Evolutionary conservation across 2,329 filamentous ascomycete genomes (phyloP).

Genomic region (Hymenoscyphus scutula): DNA sequence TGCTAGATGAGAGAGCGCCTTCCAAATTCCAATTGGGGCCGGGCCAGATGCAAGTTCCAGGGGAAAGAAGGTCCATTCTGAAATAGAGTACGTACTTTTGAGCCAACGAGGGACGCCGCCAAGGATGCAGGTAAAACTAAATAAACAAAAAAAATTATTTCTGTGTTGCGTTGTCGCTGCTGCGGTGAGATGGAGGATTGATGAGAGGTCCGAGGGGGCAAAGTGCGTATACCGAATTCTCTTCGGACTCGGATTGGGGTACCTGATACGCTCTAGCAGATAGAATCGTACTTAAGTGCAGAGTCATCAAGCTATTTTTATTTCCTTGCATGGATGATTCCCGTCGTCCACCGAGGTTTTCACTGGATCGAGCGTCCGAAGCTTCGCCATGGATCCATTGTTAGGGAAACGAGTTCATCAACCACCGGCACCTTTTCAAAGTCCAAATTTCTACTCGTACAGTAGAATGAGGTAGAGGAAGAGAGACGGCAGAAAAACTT

Average conservation of each 20-base stretch:
- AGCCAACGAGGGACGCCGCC: background rate
- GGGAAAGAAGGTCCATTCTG: background rate
- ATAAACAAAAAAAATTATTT: background rate
- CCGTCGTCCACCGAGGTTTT: too few relatives aligned
- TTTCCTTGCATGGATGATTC: background rate
- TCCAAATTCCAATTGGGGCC: background rate
- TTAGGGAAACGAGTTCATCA: too few relatives aligned
- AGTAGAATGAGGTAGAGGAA: too few relatives aligned
- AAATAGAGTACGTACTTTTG: slow-evolving; percentile 7
- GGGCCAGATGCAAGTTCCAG: background rate
- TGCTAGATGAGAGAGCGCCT: background rate
- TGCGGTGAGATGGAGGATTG: background rate
- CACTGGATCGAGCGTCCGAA: too few relatives aligned
- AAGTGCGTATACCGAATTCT: background rate
- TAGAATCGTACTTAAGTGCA: background rate
- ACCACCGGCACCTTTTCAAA: too few relatives aligned
- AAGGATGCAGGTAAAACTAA: background rate
- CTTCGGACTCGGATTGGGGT: background rate
- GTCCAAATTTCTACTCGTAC: too few relatives aligned
- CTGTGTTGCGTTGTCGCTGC: background rate
- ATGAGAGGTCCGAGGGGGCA: background rate
- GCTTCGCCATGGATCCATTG: too few relatives aligned
- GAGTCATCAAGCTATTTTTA: background rate
- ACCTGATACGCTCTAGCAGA: too few relatives aligned
- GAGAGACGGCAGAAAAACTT: background rate